Conservation (phyloP, 169 alveolate genomes). For the Eimeria acervulina region DNA sequence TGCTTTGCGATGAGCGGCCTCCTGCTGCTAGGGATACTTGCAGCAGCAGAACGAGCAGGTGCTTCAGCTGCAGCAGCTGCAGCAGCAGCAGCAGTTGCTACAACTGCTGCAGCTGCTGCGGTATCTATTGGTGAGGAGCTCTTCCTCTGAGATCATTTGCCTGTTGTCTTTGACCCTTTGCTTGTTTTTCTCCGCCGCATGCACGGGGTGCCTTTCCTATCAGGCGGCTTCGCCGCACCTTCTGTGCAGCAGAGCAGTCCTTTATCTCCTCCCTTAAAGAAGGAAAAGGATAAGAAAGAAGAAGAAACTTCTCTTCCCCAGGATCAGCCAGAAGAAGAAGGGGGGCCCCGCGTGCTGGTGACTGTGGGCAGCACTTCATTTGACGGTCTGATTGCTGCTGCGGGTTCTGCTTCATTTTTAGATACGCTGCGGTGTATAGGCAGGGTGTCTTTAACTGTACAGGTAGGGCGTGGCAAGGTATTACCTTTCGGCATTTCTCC, state of each 20-base stretch:
- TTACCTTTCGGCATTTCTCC: constrained; percentile 14
- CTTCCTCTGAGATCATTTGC: too few species aligned
- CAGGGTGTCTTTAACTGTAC: constrained; percentile 31
- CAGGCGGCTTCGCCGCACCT: neutral
- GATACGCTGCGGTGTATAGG: constrained; percentile 29
- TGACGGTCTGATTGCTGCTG: constrained; percentile 50
- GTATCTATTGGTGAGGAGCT: neutral
- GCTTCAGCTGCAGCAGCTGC: too few species aligned
- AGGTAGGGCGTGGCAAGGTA: constrained; percentile 37
- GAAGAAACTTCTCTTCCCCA: neutral
- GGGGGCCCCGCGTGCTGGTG: constrained; percentile 38
- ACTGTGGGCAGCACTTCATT: constrained; percentile 76
- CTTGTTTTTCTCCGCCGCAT: neutral
- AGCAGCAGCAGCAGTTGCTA: neutral
- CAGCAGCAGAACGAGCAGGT: too few species aligned
- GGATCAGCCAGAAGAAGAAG: constrained; percentile 7
- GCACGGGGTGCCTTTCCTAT: neutral
- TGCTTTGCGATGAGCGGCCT: too few species aligned
- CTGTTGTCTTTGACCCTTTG: too few species aligned
- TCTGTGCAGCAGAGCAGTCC: neutral
- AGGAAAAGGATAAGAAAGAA: too few species aligned
- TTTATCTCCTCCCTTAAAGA: neutral
- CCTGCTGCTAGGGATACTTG: too few species aligned
- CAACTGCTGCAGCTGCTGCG: neutral
- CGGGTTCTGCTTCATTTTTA: neutral